Evolutionary conservation across 306 rosid species (phyloP).

Genomic region (Castanea mollissima): DNA sequence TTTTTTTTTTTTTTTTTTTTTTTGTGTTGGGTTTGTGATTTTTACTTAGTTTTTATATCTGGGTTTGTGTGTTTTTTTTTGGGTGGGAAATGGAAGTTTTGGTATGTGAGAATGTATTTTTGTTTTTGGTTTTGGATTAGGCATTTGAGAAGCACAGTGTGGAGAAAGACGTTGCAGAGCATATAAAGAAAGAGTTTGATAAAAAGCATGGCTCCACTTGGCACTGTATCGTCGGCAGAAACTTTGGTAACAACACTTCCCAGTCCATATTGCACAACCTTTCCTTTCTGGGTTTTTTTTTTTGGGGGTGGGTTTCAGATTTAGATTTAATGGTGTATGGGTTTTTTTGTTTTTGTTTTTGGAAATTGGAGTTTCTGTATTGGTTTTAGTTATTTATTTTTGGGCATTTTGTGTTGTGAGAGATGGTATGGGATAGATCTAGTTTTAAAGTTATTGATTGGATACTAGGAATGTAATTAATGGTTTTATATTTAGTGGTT

Average conservation of each 20-base stretch:
- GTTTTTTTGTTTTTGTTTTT: not conserved
- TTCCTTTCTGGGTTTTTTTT: slow-evolving; percentile 1
- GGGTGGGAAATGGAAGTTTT: not conserved
- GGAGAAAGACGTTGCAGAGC: slow-evolving; percentile 94
- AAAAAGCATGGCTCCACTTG: slow-evolving; percentile 88
- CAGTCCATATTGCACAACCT: not conserved
- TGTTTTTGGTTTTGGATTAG: slow-evolving; percentile 28
- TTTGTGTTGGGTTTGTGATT: not conserved
- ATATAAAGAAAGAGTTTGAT: slow-evolving; percentile 91
- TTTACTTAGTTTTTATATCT: slow-evolving; percentile 4
- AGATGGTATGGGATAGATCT: slow-evolving; percentile 32
- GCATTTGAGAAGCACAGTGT: slow-evolving; percentile 83
- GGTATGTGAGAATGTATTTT: not conserved
- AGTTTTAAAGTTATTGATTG: slow-evolving; percentile 7
- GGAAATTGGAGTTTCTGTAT: not conserved
- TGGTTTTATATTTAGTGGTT: not conserved
- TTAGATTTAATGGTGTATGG: slow-evolving; percentile 1
- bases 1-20: not conserved
- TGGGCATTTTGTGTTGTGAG: slow-evolving; percentile 10
- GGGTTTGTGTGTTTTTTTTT: not conserved
- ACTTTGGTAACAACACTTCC: slow-evolving; percentile 62
- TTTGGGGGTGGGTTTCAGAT: not conserved
- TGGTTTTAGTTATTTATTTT: not conserved
- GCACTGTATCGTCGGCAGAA: slow-evolving; percentile 98
- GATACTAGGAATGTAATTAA: slow-evolving; percentile 18